Base-by-base conservation (phyloP, 108 stramenopile species). In the Pseudonitzschia multistriata region DNA sequence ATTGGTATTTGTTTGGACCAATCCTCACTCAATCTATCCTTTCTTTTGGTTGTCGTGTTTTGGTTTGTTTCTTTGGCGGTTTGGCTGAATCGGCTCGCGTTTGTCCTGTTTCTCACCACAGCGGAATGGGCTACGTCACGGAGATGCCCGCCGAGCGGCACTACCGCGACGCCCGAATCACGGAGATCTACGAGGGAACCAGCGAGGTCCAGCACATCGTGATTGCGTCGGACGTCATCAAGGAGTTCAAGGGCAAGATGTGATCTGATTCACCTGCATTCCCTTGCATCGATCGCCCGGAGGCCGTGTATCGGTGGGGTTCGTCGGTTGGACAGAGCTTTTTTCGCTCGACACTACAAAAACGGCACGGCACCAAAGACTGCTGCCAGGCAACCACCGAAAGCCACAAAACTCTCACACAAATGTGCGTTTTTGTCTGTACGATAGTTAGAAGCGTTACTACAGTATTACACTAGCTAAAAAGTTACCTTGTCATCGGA, bases 121-220 rank as follows among this genome's bases (percentile, higher is more conserved):
- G 57, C 35, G 96, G 93, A 10, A 95, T 95, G 93, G 97, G 97
- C 10, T 98, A 97, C 73, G 98, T 98, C 15, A 88, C 81, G 0
- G 98, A 98, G 30, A 97, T 98, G 97, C 98, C 98, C 21, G 98
- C 97, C 10, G 98, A 98, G 63, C 82, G 98, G 48, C 86, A 96
- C 73, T 98, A 98, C 71, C 83, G 98, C 27, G 98, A 98, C 78
- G 98, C 98, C 34, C 74, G 98, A 52, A 98, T 98, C 70, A 98
- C 98, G 7, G 98, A 98, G 71, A 98, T 98, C 70, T 98, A 98
- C 72, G 98, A 98, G 72, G 98, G 97, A 19, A 97, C 97, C 22
- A 87, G 85, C 70, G 97, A 97, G 68, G 84, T 97, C 59, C 95
- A 96, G 76, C 92, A 94, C 67, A 71, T 96, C 60, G 96, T 96